Evolutionary conservation across 2,329 filamentous ascomycete species (phyloP).

Genomic region (Aspergillus puulaauensis): DNA sequence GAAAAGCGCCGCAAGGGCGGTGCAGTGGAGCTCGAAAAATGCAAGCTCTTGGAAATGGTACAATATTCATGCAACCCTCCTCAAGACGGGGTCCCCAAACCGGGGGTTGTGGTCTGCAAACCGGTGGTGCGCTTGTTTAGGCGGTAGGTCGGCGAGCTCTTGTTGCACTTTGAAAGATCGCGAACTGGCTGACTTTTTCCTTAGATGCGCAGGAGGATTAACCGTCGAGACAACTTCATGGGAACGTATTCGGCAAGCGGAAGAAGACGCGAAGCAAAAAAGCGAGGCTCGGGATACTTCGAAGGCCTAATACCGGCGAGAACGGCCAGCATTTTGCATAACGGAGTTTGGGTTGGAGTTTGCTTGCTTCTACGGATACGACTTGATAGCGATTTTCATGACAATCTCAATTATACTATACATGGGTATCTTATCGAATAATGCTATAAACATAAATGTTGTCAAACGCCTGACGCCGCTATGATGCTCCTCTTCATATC

Average conservation of each 20-base stretch:
- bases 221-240: constrained; percentile 63
- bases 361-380: constrained; percentile 8
- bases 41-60: constrained; percentile 58
- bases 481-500: neutral
- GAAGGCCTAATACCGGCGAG: constrained; percentile 19
- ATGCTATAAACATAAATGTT: constrained; percentile 18
- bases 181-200: neutral
- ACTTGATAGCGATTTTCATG: constrained; percentile 8
- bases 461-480: constrained; percentile 18
- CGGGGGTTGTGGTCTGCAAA: constrained; percentile 52
- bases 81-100: constrained; percentile 40
- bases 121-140: constrained; percentile 60
- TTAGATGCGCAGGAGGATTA: constrained; percentile 52
- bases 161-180: neutral
- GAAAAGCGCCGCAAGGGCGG: constrained; percentile 53
- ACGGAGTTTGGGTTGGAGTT: constrained; percentile 16
- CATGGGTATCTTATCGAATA: constrained; percentile 35
- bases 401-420: constrained; percentile 20
- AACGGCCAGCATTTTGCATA: constrained; percentile 7
- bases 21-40: constrained; percentile 53
- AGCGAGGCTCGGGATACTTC: constrained; percentile 19
- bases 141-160: constrained; percentile 44
- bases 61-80: constrained; percentile 63
- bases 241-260: constrained; percentile 45
- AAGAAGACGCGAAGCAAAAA: constrained; percentile 35